Conservation (phyloP, 2,329 filamentous ascomycete genomes). For the Tolypocladium tundrense region DNA sequence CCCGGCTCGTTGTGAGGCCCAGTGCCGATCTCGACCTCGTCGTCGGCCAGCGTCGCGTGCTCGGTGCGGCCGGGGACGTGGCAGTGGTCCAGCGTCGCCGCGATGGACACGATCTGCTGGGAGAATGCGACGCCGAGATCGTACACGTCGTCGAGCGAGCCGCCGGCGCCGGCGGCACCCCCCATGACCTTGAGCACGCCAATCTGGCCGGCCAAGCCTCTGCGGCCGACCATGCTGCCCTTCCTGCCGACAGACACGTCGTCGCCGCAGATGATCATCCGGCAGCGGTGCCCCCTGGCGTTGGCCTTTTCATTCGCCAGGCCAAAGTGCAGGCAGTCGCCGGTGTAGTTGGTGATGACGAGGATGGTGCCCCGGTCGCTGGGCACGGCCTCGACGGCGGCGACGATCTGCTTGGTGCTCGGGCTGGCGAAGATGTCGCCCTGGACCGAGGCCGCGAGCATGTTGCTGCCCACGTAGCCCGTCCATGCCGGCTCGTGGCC, state of each 20-base stretch:
- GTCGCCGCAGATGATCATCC: conserved; percentile 52
- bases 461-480: conserved; percentile 51
- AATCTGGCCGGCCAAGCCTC: conserved; percentile 52
- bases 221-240: conserved; percentile 47
- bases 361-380: conserved; percentile 46
- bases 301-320: conserved; percentile 48
- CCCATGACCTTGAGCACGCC: conserved; percentile 48
- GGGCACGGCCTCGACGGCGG: conserved; percentile 47
- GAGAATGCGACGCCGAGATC: conserved; percentile 38
- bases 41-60: conserved; percentile 33
- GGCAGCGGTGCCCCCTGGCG: conserved; percentile 41
- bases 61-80: conserved; percentile 44
- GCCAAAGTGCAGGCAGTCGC: conserved; percentile 53
- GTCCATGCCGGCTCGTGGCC: conserved; percentile 54
- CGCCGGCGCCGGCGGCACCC: conserved; percentile 35
- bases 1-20: conserved; percentile 59
- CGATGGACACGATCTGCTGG: conserved; percentile 43
- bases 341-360: conserved; percentile 56
- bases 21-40: conserved; percentile 54
- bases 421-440: conserved; percentile 57
- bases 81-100: conserved; percentile 50
- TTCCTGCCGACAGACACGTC: conserved; percentile 53
- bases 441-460: conserved; percentile 50
- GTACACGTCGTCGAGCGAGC: conserved; percentile 38
- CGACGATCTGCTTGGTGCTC: conserved; percentile 51